A percentile compares a stretch with the other conserved stretches of the same genome.
phyloP scores from a whole-genome alignment of 768 basidiomycete genomes.

The Pisolithus marmoratus region DNA sequence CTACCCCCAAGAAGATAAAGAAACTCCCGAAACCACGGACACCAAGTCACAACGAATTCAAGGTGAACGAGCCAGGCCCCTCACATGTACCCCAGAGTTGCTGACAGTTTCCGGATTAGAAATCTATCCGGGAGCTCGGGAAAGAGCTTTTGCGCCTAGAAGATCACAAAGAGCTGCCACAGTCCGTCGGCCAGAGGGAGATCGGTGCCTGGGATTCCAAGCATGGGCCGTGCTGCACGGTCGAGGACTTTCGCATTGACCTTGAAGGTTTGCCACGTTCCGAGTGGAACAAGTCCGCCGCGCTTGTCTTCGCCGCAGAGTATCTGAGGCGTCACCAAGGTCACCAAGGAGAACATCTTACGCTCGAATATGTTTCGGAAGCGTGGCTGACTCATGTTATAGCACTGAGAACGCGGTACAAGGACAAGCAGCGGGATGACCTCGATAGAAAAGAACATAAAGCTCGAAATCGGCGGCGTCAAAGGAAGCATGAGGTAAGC shows the following conservation, averaged over 20 bases:
- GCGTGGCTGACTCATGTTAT: not conserved
- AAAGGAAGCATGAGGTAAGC: not conserved
- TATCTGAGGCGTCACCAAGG: not conserved
- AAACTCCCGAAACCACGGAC: not conserved
- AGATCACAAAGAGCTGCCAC: not conserved
- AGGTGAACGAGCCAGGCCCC: not conserved
- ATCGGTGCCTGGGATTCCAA: not conserved
- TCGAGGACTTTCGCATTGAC: not conserved
- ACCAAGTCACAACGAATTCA: no score
- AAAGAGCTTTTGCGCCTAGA: not conserved
- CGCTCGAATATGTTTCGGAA: not conserved
- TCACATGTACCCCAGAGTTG: not conserved
- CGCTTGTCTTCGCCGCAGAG: not conserved
- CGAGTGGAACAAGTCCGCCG: not conserved
- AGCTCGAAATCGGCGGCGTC: not conserved
- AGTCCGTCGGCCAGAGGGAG: not conserved
- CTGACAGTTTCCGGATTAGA: not conserved
- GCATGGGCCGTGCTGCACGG: not conserved
- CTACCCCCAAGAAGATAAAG: no score
- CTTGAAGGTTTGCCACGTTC: not conserved
- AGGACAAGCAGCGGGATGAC: not conserved
- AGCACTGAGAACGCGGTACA: not conserved
- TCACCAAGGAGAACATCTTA: not conserved
- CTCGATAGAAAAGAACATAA: not conserved
- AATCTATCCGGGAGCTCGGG: not conserved